Evolutionary conservation across 2,329 filamentous ascomycete genomes (phyloP), one percentile per base, ranked within the genome.

Genomic region (Fusarium temperatum): DNA sequence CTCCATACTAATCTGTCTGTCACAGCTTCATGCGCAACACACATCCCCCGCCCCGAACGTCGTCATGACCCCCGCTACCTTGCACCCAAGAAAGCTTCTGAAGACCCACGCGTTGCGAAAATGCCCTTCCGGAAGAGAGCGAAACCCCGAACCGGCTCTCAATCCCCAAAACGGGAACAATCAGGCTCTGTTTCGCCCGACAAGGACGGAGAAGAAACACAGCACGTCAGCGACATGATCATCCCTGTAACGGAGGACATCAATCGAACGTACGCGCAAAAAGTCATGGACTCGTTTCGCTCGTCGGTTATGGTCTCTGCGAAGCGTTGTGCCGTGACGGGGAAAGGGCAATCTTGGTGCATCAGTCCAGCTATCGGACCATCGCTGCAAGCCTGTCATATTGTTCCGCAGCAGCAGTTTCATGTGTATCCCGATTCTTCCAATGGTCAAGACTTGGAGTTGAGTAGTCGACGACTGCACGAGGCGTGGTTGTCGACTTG

Each of bases 241-340:
- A 20, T 55, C 18, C 51, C 36, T 36, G 8, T 55, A 9, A 50
- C 13, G 10, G 41, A 55, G 22, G 47, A 67, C 0, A 35, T 57
- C 32, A 22, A 41, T 6, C 20, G 36, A 6, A 15, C 2, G 8
- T 55, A 55, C 18, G 26, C 28, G 20, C 26, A 54, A 24, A 35
- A 32, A 3, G 75, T 78, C 47, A 71, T 73, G 17, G 53, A 41
- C 20, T 41, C 38, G 11, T 41, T 41, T 22, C 38, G 38, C 12
- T 41, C 8, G 12, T 41, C 12, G 20, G 38, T 41, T 22, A 41
- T 22, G 38, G 38, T 41, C 38, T 41, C 38, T 5, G 38, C 38
- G 20, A 41, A 41, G 20, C 38, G 12, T 2, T 41, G 38, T 22
- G 20, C 38, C 20, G 20, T 41, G 38, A 22, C 38, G 20, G 20